Evolutionary conservation across 169 alveolate genomes (phyloP), one percentile per base, ranked within the genome.

Genomic region (Condylostoma magnum): DNA sequence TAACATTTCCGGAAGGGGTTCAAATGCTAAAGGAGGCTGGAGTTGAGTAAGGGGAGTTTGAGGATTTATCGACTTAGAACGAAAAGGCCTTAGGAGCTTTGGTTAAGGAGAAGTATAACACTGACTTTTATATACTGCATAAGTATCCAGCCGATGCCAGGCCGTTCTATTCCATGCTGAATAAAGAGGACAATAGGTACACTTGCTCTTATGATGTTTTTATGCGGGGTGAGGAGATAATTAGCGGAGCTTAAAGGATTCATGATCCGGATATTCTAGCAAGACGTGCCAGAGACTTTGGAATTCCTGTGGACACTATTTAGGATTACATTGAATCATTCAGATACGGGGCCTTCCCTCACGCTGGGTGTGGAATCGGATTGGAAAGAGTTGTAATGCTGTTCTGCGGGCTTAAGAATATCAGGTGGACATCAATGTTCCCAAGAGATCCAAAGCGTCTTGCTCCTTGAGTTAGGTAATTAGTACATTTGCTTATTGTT

Each of bases 361-460:
- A 99, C 77, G 99, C 99, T 0, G 99, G 99, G 51, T 95, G 98
- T 57, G 99, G 99, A 27, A 94, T 98, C 68, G 99, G 99, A 41
- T 94, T 98, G 56, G 99, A 99, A 80, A 93, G 99, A 65, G 99
- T 99, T 34, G 98, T 97, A 30, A 98, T 98, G 99, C 90, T 98
- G 51, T 94, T 77, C 84, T 75, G 91, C 56, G 99, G 99, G 25
- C 88, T 97, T 27, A 95, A 96, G 77, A 98, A 98, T 88, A 95
- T 98, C 74, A 93, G 99, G 75, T 96, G 94, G 80, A 90, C 98
- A 34, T 96, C 99, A 25, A 84, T 98, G 89, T 98, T 98, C 95
- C 99, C 99, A 3, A 95, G 99, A 83, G 99, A 97, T 82, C 99
- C 99, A 33, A 96, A 93, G 82, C 92, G 99, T 60, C 89, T 98